Base-by-base conservation (phyloP, 2,329 filamentous ascomycete species). In the Achaetomium macrosporum region DNA sequence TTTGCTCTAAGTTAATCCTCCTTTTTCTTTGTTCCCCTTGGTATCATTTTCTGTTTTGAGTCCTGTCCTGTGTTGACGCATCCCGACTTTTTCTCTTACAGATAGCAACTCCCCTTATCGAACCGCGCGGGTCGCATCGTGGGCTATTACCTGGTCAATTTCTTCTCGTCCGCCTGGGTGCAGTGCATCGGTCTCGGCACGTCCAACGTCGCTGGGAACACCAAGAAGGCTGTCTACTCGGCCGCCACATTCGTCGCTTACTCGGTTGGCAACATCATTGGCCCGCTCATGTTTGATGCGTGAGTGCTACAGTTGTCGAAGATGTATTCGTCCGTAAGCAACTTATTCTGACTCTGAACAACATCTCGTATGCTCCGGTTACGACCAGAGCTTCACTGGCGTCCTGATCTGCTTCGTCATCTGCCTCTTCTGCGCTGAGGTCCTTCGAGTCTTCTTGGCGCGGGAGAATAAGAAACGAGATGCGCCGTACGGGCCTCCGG, bases 231-330 rank as follows among this genome's bases (percentile, higher is more conserved):
- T 2, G 59, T 64, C 3, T 63, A 65, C 20, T 63, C 61, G 10
- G 62, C 63, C 5, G 62, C 58, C 3, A 67, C 64, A 2, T 69
- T 67, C 42, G 64, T 68, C 31, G 66, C 64, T 6, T 68, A 68
- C 42, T 69, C 64, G 1, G 51, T 68, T 6, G 66, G 67, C 11
- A 69, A 69, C 55, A 64, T 68, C 25, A 59, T 68, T 17, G 66
- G 67, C 0, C 65, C 66, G 0, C 52, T 66, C 5, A 61, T 69
- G 54, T 68, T 69, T 36, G 61, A 65, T 29, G 66, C 64, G 64
- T 66, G 45, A 19, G 53, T 47, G 3, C 7, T 15, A 6, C 3
- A 15, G 13, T 15, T 25, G 11, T n/a, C 17, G 9, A 15, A n/a
- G 25, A 36, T 29, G 7, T 20, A n/a, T 42, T 6, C 17, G 30